Evolutionary conservation across 805 yeast species (phyloP).

Genomic region (Ogataea minuta): DNA sequence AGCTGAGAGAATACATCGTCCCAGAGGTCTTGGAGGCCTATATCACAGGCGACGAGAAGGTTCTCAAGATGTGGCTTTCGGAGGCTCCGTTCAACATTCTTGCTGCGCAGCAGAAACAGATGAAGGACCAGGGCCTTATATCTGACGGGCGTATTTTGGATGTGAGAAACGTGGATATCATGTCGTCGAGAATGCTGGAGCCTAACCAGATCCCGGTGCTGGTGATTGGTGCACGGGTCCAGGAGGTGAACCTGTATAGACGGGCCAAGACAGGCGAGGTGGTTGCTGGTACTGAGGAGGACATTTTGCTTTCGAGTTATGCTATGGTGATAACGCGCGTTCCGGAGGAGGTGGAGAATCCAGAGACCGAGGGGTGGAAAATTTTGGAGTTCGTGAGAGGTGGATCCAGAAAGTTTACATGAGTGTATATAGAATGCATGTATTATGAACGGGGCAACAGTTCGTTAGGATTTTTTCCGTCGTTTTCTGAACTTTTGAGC

Average conservation of each 20-base stretch:
- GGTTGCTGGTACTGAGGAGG: conserved; percentile 94
- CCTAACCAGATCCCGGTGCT: conserved; percentile 91
- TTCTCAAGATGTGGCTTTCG: conserved; percentile 85
- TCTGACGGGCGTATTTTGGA: conserved; percentile 91
- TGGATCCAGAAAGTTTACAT: conserved; percentile 80
- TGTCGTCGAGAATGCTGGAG: conserved; percentile 80
- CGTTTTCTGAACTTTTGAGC: conserved; percentile 21
- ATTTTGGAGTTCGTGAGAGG: conserved; percentile 92
- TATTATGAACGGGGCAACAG: conserved; percentile 3
- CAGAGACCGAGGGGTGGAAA: conserved; percentile 96
- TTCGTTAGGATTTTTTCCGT: conserved; percentile 4
- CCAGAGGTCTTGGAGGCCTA: conserved; percentile 97
- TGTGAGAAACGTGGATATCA: conserved; percentile 91
- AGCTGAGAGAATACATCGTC: conserved; percentile 85
- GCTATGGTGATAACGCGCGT: conserved; percentile 94
- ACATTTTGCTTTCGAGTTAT: conserved; percentile 87
- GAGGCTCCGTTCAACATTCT: conserved; percentile 97
- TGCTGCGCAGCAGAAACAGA: conserved; percentile 88
- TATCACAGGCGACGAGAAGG: conserved; percentile 82
- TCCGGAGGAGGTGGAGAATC: conserved; percentile 87
- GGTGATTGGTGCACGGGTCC: conserved; percentile 94
- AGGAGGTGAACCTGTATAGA: conserved; percentile 87
- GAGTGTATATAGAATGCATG: conserved; percentile 10
- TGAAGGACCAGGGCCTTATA: conserved; percentile 84
- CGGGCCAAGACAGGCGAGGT: conserved; percentile 89